Conservation (phyloP, 768 basidiomycete species). For the Mycena olivaceomarginata region DNA sequence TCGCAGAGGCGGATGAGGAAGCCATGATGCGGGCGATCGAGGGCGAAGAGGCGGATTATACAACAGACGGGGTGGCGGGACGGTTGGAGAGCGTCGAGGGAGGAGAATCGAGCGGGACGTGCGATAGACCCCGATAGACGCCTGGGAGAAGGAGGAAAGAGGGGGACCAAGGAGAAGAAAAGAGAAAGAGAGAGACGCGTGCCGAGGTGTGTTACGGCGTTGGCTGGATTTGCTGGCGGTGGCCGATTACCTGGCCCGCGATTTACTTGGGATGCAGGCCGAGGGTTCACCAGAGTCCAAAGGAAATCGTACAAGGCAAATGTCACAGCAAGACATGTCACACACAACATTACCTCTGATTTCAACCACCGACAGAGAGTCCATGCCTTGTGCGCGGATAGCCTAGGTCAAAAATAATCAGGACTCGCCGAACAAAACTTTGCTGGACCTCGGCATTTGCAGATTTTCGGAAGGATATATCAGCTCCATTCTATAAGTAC, state of each 20-base stretch:
- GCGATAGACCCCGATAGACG: conserved; percentile 38
- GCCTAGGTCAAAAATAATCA: neutral
- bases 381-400: too few species aligned
- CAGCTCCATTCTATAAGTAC: conserved; percentile 16
- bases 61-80: conserved; percentile 27
- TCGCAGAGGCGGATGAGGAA: conserved; percentile 68
- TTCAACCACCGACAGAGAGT: neutral
- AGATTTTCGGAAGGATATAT: conserved; percentile 15
- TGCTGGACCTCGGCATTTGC: neutral
- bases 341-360: conserved; percentile 6
- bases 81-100: conserved; percentile 46
- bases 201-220: conserved; percentile 52
- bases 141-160: conserved; percentile 51
- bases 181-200: conserved; percentile 58
- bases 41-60: conserved; percentile 33
- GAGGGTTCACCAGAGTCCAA: conserved; percentile 33
- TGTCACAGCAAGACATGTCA: conserved; percentile 20
- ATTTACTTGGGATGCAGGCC: conserved; percentile 26
- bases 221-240: conserved; percentile 36
- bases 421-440: too few species aligned
- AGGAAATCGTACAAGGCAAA: conserved; percentile 13
- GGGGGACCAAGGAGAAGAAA: conserved; percentile 56
- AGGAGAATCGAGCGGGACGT: conserved; percentile 48
- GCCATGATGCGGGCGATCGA: conserved; percentile 64
- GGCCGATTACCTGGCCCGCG: conserved; percentile 32